Evolutionary conservation across 2,329 filamentous ascomycete species (phyloP).

Genomic region (Tothia fuscella): DNA sequence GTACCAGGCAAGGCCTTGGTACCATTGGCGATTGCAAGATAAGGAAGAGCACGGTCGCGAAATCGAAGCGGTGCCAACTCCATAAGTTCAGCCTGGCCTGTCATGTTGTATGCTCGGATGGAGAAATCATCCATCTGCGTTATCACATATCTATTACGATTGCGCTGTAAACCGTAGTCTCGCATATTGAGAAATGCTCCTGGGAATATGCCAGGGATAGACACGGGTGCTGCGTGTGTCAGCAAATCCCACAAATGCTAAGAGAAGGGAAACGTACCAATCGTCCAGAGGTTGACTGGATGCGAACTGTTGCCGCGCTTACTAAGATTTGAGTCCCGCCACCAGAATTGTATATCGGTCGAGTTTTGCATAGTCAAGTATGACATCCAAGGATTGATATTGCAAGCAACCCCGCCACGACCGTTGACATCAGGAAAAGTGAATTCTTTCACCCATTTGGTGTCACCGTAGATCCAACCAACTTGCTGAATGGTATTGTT

Average conservation of each 20-base stretch:
- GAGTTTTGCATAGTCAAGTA: neutral
- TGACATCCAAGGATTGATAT: neutral
- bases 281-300: slow-evolving; percentile 1
- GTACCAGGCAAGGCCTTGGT: neutral
- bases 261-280: neutral
- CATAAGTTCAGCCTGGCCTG: neutral
- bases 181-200: neutral
- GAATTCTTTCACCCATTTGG: slow-evolving; percentile 2
- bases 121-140: neutral
- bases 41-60: neutral
- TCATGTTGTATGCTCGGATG: slow-evolving; percentile 4
- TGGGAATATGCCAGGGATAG: slow-evolving; percentile 1
- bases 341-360: slow-evolving; percentile 1
- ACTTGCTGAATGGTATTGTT: slow-evolving; percentile 3
- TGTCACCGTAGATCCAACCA: slow-evolving; percentile 3
- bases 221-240: neutral
- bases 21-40: neutral
- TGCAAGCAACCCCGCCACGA: neutral
- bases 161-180: neutral
- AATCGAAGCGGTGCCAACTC: neutral
- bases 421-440: slow-evolving; percentile 3
- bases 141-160: slow-evolving; percentile 1
- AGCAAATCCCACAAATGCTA: neutral
- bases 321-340: neutral
- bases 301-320: neutral